Base-by-base conservation (phyloP, 1,139 yeast species). In the Yamadazyma siamensis region DNA sequence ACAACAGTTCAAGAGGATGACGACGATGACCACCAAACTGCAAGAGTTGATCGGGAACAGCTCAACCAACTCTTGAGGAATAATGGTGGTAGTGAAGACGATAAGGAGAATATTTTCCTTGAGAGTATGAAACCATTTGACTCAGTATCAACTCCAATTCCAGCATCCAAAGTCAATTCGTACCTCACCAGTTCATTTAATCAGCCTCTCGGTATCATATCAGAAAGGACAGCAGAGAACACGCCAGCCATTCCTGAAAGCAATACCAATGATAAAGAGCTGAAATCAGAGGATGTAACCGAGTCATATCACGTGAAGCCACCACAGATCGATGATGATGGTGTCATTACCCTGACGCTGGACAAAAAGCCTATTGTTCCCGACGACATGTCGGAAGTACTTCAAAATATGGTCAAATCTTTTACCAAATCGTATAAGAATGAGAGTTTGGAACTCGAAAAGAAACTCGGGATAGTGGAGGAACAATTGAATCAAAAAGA, bases 1-100 rank as follows among this genome's bases (percentile, higher is more conserved):
- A 68, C 75, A 1, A 67, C 73, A 2, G 52, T 67, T 7, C 71
- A 67, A 44, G 69, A 64, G 13, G 70, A 63, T 28, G 56, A 50
- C 36, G 61, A 61, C 18, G 62, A 56, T 10, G 54, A 50, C 11
- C 42, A 36, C 13, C 31, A 36, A 27, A 28, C 32, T 19, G 63
- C 55, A 18, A 51, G 61, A 31, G 65, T 61, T 2, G 58, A 59
- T 39, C 60, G 54, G 31, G 58, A 56, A 15, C 68, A 62, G 17
- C 35, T 65, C 27, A 59, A 53, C 21, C 53, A 52, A 4, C 47
- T 62, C 25, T 31, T 43, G 33, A 43, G 35, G 16, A 28, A 15
- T 23, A 25, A 21, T 3, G 13, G 31, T 12, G 49, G 34, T 16
- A n/a, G n/a, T n/a, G 71, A 61, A 21, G 70, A 65, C 27, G 62